Conservation (phyloP, 331 rosid species). For the Malus hybrid region DNA sequence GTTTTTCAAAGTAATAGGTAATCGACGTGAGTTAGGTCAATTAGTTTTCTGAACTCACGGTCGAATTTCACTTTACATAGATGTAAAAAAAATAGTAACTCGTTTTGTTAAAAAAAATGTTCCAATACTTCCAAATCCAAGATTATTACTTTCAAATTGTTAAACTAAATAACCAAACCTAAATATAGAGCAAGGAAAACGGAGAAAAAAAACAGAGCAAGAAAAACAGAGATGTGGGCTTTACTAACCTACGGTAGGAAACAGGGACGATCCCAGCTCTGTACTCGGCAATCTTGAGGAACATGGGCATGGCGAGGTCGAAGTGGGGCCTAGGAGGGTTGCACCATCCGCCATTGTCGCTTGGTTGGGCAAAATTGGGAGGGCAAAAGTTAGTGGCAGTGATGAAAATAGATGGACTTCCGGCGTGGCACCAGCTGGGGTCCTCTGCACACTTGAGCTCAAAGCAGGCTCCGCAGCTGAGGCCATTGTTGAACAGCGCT, state of each 20-base stretch:
- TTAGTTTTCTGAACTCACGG: too few species aligned
- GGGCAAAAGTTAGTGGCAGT: constrained; percentile 66
- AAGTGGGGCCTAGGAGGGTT: constrained; percentile 61
- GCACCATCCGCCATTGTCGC: constrained; percentile 66
- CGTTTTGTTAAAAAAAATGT: neutral
- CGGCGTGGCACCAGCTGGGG: constrained; percentile 47
- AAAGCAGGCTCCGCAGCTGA: constrained; percentile 59
- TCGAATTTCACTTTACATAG: too few species aligned
- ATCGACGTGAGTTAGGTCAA: too few species aligned
- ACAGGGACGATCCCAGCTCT: constrained; percentile 63
- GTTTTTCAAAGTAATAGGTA: too few species aligned
- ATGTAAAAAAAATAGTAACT: too few species aligned
- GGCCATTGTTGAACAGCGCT: constrained; percentile 47
- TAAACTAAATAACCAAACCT: neutral
- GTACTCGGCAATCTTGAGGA: constrained; percentile 60
- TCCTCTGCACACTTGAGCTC: constrained; percentile 50
- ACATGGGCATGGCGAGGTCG: constrained; percentile 71
- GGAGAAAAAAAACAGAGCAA: neutral
- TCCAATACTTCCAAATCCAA: neutral
- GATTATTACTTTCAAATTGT: neutral
- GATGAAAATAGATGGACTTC: constrained; percentile 46
- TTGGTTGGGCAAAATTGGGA: constrained; percentile 50
- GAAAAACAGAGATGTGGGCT: neutral
- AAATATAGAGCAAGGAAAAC: neutral
- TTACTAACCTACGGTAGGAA: constrained; percentile 38